Evolutionary conservation across 2,329 filamentous ascomycete genomes (phyloP).

Genomic region (Ophiostoma tasmaniense): DNA sequence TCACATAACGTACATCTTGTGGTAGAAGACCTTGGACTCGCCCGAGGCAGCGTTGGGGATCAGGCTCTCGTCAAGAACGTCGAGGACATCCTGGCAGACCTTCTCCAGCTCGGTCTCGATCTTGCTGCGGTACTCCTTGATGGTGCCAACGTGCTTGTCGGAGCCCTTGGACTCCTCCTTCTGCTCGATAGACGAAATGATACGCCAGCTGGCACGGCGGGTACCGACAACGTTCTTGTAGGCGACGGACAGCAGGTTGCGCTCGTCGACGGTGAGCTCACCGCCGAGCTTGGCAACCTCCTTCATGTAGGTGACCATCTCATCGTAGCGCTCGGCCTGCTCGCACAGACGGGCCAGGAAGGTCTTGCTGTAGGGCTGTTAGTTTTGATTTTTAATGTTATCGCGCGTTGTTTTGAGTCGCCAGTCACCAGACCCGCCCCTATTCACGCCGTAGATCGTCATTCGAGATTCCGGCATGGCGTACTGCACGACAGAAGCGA

Average conservation of each 20-base stretch:
- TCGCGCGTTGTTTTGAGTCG: background rate
- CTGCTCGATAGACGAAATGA: conserved; percentile 99
- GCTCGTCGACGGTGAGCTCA: conserved; percentile 90
- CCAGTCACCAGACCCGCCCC: background rate
- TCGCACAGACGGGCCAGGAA: conserved; percentile 99
- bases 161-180: conserved; percentile 99
- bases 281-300: conserved; percentile 85
- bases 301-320: conserved; percentile 99
- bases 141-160: conserved; percentile 77
- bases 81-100: conserved; percentile 95
- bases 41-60: conserved; percentile 90
- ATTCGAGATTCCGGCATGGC: background rate
- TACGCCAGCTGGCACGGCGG: conserved; percentile 96
- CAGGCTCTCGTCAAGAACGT: conserved; percentile 86
- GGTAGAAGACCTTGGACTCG: conserved; percentile 99
- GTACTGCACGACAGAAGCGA: background rate
- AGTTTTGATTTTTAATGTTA: conserved; percentile 8
- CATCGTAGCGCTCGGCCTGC: conserved; percentile 99
- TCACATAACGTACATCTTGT: conserved; percentile 72
- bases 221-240: conserved; percentile 99
- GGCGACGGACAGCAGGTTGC: conserved; percentile 95
- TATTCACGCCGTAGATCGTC: background rate
- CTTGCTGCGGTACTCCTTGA: conserved; percentile 98
- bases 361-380: conserved; percentile 69
- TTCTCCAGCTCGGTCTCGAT: conserved; percentile 94